Conservation (phyloP, 2,329 filamentous ascomycete genomes). For the Tolypocladium guangdongense region DNA sequence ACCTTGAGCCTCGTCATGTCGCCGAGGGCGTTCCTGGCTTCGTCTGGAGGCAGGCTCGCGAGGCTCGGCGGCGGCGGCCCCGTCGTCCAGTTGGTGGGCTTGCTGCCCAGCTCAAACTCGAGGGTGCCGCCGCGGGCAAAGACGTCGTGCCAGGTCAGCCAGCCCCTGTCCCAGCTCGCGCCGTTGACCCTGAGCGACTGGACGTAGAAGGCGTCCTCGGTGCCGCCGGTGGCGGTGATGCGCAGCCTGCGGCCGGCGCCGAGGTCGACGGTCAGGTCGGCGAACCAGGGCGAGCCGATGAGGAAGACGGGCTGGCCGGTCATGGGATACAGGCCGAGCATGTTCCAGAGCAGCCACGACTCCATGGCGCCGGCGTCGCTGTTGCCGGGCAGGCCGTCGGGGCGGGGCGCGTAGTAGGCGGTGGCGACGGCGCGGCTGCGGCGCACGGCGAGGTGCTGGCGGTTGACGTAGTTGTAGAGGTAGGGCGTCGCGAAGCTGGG, state of each 20-base stretch:
- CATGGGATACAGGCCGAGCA: slow-evolving; percentile 57
- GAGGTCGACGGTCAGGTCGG: slow-evolving; percentile 46
- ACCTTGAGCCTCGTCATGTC: not conserved
- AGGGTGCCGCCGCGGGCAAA: slow-evolving; percentile 53
- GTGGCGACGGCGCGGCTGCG: slow-evolving; percentile 49
- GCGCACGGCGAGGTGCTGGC: slow-evolving; percentile 49
- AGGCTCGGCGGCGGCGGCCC: slow-evolving; percentile 52
- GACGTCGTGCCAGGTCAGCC: slow-evolving; percentile 56
- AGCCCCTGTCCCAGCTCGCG: slow-evolving; percentile 47
- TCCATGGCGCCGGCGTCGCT: slow-evolving; percentile 65
- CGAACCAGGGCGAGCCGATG: slow-evolving; percentile 53
- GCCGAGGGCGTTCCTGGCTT: slow-evolving; percentile 7
- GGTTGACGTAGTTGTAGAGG: slow-evolving; percentile 55
- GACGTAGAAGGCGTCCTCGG: slow-evolving; percentile 44
- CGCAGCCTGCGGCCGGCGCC: slow-evolving; percentile 40
- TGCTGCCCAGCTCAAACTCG: slow-evolving; percentile 50
- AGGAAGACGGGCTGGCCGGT: slow-evolving; percentile 59
- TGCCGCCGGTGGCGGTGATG: slow-evolving; percentile 41
- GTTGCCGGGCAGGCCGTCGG: slow-evolving; percentile 54
- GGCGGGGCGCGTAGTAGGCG: slow-evolving; percentile 43
- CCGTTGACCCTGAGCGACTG: slow-evolving; percentile 59
- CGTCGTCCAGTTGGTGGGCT: slow-evolving; percentile 44
- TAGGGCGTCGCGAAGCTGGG: slow-evolving; percentile 57
- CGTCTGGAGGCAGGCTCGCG: slow-evolving; percentile 19
- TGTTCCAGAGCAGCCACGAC: slow-evolving; percentile 57